Evolutionary conservation across 164 flowering plant species (phyloP).

Genomic region (Berberis thunbergii): DNA sequence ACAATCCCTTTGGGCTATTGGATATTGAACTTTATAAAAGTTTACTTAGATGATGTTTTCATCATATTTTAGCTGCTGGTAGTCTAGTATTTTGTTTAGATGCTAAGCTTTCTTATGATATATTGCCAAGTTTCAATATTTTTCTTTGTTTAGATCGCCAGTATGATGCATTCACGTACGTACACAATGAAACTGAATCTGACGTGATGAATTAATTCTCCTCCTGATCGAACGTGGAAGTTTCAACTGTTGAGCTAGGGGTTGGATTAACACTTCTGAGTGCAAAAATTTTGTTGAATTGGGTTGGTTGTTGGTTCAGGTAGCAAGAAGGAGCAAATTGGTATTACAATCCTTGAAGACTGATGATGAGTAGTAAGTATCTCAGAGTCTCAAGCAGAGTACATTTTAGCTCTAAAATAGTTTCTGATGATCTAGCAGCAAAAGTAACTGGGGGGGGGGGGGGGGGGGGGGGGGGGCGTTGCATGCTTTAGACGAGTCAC

Average conservation of each 20-base stretch:
- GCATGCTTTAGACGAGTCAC: conserved; percentile 29
- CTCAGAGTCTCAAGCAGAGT: conserved; percentile 39
- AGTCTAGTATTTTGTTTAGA: background rate
- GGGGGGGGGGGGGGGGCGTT: too few species aligned
- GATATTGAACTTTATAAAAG: too few species aligned
- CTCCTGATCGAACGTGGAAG: conserved; percentile 18
- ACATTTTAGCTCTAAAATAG: conserved; percentile 22
- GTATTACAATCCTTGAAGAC: conserved; percentile 46
- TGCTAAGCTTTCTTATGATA: background rate
- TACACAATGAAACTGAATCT: conserved; percentile 26
- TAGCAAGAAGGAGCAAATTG: conserved; percentile 47
- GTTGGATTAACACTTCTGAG: conserved; percentile 36
- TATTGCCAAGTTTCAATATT: background rate
- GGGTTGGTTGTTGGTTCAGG: conserved; percentile 36
- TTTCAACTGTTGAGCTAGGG: conserved; percentile 25
- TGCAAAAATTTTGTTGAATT: conserved; percentile 51
- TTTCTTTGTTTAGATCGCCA: conserved; percentile 52
- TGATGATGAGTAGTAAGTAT: conserved; percentile 28
- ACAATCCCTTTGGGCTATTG: too few species aligned
- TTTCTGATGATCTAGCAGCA: conserved; percentile 24
- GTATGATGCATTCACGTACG: conserved; percentile 50
- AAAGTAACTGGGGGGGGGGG: conserved; percentile 6
- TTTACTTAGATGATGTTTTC: too few species aligned
- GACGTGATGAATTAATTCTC: conserved; percentile 11
- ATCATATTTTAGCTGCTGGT: background rate